Conservation (phyloP, 345 rosid species). For the Eucalyptus erythrocorys region DNA sequence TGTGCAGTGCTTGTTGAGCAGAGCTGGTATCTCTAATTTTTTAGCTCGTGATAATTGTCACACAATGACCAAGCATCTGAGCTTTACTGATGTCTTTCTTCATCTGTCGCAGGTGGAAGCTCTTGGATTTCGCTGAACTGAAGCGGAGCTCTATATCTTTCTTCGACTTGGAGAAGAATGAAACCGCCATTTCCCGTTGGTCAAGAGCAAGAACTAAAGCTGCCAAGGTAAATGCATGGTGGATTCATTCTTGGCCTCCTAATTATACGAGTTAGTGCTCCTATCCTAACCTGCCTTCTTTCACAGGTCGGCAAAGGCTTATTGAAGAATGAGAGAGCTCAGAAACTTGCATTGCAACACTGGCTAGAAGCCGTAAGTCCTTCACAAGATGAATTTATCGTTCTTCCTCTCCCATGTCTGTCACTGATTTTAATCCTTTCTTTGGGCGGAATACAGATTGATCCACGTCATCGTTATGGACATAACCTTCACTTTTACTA, state of each 20-base stretch:
- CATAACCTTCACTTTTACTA: conserved; percentile 85
- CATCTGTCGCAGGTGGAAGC: conserved; percentile 61
- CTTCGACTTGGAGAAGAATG: conserved; percentile 84
- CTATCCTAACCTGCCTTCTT: not conserved
- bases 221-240: conserved; percentile 34
- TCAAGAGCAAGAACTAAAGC: conserved; percentile 91
- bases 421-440: conserved; percentile 1
- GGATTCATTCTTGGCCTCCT: not conserved
- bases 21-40: conserved; percentile 45
- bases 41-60: not conserved
- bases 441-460: conserved; percentile 41
- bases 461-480: conserved; percentile 93
- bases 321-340: conserved; percentile 80
- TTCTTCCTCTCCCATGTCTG: not conserved
- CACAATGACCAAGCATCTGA: not conserved
- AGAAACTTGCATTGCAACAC: conserved; percentile 70
- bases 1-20: conserved; percentile 88
- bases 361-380: conserved; percentile 98
- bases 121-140: conserved; percentile 77
- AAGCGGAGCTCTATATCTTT: conserved; percentile 84
- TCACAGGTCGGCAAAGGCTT: conserved; percentile 87
- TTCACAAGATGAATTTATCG: not conserved
- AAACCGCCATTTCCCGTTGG: conserved; percentile 94
- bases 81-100: not conserved
- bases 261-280: not conserved